Evolutionary conservation across 176 grass and related monocot species (phyloP).

Genomic region (sorghum (Sorghum bicolor)): Sorghum_bicolor_NCBIv3 NC_012873.2:53906001-53906500

Average conservation of each 20-base stretch:
- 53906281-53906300: not conserved
- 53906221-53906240: not conserved
- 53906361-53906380: not conserved
- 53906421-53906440: not conserved
- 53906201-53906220: not conserved
- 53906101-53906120: slow-evolving; percentile 56
- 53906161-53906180: slow-evolving; percentile 2
- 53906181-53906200: not conserved
- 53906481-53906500: not conserved
- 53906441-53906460: not conserved
- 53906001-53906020: not conserved
- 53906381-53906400: not conserved
- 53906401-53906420: not conserved
- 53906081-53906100: slow-evolving; percentile 33
- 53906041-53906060: slow-evolving; percentile 4
- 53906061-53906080: not conserved
- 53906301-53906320: not conserved
- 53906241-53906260: not conserved
- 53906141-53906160: slow-evolving; percentile 56
- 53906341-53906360: not conserved
- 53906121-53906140: slow-evolving; percentile 47
- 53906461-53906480: not conserved
- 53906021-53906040: no score
- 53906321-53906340: not conserved
- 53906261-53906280: not conserved